phyloP scores from a whole-genome alignment of 768 basidiomycete species.

The Auricularia auricula-judae region DNA sequence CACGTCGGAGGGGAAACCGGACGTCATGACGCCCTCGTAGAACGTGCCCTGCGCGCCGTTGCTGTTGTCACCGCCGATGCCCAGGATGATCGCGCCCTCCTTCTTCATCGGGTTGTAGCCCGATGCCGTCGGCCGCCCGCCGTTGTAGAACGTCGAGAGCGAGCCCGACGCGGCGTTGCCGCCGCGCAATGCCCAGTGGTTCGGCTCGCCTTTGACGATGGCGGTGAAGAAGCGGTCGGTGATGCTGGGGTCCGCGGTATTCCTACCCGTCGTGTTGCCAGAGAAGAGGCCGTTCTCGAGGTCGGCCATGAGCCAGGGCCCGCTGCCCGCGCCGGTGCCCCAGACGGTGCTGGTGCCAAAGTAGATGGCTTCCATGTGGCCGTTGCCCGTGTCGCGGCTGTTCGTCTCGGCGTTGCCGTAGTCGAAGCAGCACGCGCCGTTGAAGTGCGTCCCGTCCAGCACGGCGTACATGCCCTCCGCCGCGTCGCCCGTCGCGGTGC shows the following conservation, averaged over 20 bases:
- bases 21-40: neutral
- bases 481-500: neutral
- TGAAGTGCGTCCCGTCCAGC: neutral
- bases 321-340: slow-evolving; percentile 1
- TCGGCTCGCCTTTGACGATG: neutral
- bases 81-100: slow-evolving; percentile 1
- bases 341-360: neutral
- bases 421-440: slow-evolving; percentile 1
- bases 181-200: neutral
- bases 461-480: slow-evolving; percentile 1
- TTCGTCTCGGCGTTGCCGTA: slow-evolving; percentile 1
- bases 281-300: slow-evolving; percentile 1
- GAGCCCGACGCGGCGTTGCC: neutral
- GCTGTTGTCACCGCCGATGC: slow-evolving; percentile 10
- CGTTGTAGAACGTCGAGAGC: slow-evolving; percentile 1
- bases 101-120: slow-evolving; percentile 2
- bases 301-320: slow-evolving; percentile 2
- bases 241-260: neutral
- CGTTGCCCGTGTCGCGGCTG: slow-evolving; percentile 1
- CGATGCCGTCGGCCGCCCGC: neutral
- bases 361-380: slow-evolving; percentile 2
- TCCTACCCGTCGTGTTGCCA: neutral
- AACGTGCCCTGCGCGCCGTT: neutral
- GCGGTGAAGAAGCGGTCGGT: neutral
- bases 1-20: neutral